These are phyloP conservation scores for Sarcodon sp. DNA, from an alignment of 768 basidiomycete species.

Conservation along the genomic window DNA sequence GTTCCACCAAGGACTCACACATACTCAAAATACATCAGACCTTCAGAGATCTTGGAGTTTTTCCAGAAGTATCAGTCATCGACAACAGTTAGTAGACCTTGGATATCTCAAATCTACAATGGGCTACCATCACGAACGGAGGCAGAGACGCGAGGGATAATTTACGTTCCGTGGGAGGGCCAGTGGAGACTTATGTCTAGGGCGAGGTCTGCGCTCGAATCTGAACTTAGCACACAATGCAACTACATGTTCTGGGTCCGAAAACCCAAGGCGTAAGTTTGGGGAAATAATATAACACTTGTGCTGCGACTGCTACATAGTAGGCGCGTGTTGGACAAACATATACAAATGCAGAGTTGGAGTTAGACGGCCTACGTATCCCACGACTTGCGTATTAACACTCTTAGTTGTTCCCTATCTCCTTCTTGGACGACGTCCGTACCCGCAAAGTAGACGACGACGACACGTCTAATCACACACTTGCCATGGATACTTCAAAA, in stretches of 20 bases:
- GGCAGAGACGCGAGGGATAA: slow-evolving; percentile 69
- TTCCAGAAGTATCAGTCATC: slow-evolving; percentile 45
- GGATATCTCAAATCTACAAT: slow-evolving; percentile 44
- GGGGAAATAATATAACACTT: not conserved
- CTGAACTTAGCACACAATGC: slow-evolving; percentile 30
- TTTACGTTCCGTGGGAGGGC: slow-evolving; percentile 61
- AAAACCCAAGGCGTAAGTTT: slow-evolving; percentile 29
- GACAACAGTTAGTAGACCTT: slow-evolving; percentile 19
- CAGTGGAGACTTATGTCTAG: slow-evolving; percentile 61
- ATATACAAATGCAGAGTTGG: not conserved
- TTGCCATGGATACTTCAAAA: slow-evolving; percentile 32
- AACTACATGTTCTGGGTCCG: slow-evolving; percentile 89
- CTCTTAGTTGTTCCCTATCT: not conserved
- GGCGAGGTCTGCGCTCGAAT: slow-evolving; percentile 26
- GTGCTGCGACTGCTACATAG: no score
- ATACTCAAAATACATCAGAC: slow-evolving; percentile 80
- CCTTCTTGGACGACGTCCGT: not conserved
- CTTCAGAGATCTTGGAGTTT: slow-evolving; percentile 73
- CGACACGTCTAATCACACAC: slow-evolving; percentile 5
- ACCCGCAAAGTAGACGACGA: slow-evolving; percentile 1
- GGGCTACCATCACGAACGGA: slow-evolving; percentile 45
- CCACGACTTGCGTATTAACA: not conserved
- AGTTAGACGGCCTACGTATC: not conserved
- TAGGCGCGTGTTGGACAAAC: not conserved
- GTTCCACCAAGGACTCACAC: slow-evolving; percentile 88